A percentile compares a stretch with the other conserved stretches of the same genome.
Evolutionary conservation across 176 grass and related monocot species (phyloP).

Genomic region (Oryza rufipogon): DNA sequence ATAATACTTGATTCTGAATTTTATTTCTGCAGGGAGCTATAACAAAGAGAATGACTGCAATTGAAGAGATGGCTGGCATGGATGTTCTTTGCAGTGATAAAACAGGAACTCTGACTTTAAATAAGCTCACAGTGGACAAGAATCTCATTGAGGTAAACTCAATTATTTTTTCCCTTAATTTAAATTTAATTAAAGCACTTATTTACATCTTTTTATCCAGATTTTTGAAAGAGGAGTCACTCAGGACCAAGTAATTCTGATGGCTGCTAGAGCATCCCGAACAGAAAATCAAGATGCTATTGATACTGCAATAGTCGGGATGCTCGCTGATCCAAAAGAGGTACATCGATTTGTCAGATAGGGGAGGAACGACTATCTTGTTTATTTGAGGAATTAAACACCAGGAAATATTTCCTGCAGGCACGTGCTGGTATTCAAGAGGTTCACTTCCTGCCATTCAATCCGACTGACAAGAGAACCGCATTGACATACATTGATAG

Average conservation of each 20-base stretch:
- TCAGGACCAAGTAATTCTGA: slow-evolving; percentile 34
- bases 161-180: neutral
- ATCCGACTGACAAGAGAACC: slow-evolving; percentile 7
- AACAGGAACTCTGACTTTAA: slow-evolving; percentile 37
- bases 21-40: neutral
- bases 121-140: slow-evolving; percentile 39
- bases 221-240: slow-evolving; percentile 28
- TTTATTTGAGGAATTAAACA: neutral
- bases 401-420: neutral
- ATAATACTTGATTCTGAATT: neutral
- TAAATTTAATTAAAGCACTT: neutral
- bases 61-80: slow-evolving; percentile 43
- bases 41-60: neutral
- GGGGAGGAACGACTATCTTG: neutral
- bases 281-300: slow-evolving; percentile 10
- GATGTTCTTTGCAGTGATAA: slow-evolving; percentile 47
- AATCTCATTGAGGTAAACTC: slow-evolving; percentile 13
- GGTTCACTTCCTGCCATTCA: neutral
- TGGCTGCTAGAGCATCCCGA: slow-evolving; percentile 32
- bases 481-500: slow-evolving; percentile 39
- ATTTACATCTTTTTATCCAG: neutral
- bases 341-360: neutral
- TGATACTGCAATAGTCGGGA: slow-evolving; percentile 37
- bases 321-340: slow-evolving; percentile 42
- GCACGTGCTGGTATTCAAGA: slow-evolving; percentile 33